Conservation (phyloP, 768 basidiomycete species). For the Tubosaeta sp. region DNA sequence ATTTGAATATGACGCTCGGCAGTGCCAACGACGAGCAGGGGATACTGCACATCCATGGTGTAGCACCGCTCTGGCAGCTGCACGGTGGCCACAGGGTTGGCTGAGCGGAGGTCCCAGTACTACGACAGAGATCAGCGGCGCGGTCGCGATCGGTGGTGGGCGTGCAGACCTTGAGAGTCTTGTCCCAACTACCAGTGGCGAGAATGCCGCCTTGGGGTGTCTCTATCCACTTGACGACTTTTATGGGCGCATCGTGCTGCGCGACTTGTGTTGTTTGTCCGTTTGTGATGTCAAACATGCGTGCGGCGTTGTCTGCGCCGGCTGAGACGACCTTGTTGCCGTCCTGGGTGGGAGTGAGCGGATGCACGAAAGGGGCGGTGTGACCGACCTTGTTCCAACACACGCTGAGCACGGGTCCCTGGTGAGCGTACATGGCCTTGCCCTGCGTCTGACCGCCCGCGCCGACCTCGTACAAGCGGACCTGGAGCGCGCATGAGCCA, state of each 20-base stretch:
- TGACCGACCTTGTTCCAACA: constrained; percentile 82
- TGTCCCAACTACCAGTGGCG: constrained; percentile 97
- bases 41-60: constrained; percentile 75
- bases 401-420: constrained; percentile 82
- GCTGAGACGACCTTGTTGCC: constrained; percentile 89
- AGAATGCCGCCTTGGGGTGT: constrained; percentile 70
- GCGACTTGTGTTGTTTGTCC: constrained; percentile 81
- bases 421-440: constrained; percentile 87
- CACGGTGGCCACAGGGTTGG: constrained; percentile 74
- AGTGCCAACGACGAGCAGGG: constrained; percentile 87
- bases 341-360: constrained; percentile 47
- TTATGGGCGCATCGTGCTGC: constrained; percentile 87
- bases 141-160: neutral
- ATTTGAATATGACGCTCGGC: constrained; percentile 92
- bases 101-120: constrained; percentile 90
- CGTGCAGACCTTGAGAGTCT: constrained; percentile 76
- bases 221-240: constrained; percentile 78
- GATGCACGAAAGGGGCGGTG: neutral
- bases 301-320: constrained; percentile 93
- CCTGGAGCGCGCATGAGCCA: constrained; percentile 42
- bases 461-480: constrained; percentile 89
- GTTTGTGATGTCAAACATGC: constrained; percentile 86
- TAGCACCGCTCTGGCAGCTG: constrained; percentile 89
- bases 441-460: constrained; percentile 76
- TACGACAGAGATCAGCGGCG: constrained; percentile 27